Percentiles rank a stretch among this genome's conserved stretches.
phyloP scores from a whole-genome alignment of 2,329 filamentous ascomycete genomes.

The Xylariaceae sp. region DNA sequence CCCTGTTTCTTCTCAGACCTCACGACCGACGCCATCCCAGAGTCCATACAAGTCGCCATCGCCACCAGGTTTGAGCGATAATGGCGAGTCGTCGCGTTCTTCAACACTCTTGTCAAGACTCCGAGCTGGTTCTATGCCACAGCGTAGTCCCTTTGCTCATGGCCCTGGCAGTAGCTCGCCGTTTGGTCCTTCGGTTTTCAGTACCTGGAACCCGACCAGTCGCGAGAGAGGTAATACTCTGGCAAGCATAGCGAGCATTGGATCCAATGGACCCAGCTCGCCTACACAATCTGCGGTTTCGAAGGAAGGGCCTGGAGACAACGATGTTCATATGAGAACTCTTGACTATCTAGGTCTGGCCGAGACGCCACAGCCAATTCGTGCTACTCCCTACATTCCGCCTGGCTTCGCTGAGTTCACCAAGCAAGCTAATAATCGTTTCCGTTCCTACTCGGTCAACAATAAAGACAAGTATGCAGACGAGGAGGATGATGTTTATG shows the following conservation, averaged over 20 bases:
- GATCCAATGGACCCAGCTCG: constrained; percentile 87
- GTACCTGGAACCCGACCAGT: constrained; percentile 74
- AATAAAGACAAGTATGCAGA: constrained; percentile 97
- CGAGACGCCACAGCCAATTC: constrained; percentile 83
- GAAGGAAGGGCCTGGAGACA: constrained; percentile 80
- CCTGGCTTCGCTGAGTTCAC: constrained; percentile 76
- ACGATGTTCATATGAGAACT: constrained; percentile 85
- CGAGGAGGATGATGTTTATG: constrained; percentile 79
- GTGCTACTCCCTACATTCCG: constrained; percentile 74
- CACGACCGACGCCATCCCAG: constrained; percentile 81
- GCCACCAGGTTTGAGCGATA: constrained; percentile 55
- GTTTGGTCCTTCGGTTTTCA: constrained; percentile 90
- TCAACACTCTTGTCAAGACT: constrained; percentile 81
- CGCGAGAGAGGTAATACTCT: constrained; percentile 86
- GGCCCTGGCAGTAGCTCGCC: constrained; percentile 62
- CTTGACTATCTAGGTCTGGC: constrained; percentile 94
- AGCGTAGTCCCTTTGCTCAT: constrained; percentile 71
- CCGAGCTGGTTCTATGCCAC: constrained; percentile 91
- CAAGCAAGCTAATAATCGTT: constrained; percentile 81
- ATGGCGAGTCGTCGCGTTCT: constrained; percentile 54
- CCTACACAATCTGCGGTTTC: constrained; percentile 86
- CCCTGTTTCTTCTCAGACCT: constrained; percentile 70
- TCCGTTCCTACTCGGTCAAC: constrained; percentile 97
- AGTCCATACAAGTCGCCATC: constrained; percentile 79
- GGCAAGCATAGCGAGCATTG: constrained; percentile 79